Evolutionary conservation across 768 basidiomycete genomes (phyloP).

Genomic region (Tulasnella sp.): DNA sequence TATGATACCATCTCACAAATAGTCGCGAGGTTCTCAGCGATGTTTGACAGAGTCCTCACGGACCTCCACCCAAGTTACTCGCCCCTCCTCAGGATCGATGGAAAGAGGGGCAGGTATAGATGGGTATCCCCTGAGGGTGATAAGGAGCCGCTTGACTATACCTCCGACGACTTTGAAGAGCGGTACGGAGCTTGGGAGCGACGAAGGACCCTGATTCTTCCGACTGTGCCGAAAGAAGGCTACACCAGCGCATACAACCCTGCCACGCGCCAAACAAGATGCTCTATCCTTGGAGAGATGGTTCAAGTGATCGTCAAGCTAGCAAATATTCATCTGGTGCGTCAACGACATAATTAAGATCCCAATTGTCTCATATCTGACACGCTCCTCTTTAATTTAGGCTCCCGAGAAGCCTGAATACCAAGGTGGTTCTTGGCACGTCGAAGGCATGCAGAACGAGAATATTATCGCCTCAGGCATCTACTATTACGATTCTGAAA

Average conservation of each 20-base stretch:
- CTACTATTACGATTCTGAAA: conserved; percentile 23
- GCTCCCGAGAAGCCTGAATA: conserved; percentile 38
- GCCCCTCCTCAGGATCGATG: neutral
- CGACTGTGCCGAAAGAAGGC: neutral
- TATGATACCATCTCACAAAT: neutral
- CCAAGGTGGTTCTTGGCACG: conserved; percentile 36
- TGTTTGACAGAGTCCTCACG: conserved; percentile 9
- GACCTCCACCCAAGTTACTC: neutral
- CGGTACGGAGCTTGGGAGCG: neutral
- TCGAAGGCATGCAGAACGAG: conserved; percentile 31
- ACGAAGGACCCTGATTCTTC: neutral
- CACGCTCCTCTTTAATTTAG: neutral
- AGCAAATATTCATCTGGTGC: conserved; percentile 26
- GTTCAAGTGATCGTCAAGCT: conserved; percentile 30
- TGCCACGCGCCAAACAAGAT: neutral
- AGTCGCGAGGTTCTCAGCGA: neutral
- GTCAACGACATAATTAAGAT: neutral
- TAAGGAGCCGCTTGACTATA: neutral
- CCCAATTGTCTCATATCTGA: too few relatives aligned
- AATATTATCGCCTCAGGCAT: conserved; percentile 23
- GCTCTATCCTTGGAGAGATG: conserved; percentile 2
- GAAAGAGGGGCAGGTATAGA: neutral
- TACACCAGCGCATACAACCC: neutral
- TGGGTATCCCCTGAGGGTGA: neutral
- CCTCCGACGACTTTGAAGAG: neutral